Evolutionary conservation across 805 yeast genomes (phyloP).

Genomic region (Yarrowia bubula): DNA sequence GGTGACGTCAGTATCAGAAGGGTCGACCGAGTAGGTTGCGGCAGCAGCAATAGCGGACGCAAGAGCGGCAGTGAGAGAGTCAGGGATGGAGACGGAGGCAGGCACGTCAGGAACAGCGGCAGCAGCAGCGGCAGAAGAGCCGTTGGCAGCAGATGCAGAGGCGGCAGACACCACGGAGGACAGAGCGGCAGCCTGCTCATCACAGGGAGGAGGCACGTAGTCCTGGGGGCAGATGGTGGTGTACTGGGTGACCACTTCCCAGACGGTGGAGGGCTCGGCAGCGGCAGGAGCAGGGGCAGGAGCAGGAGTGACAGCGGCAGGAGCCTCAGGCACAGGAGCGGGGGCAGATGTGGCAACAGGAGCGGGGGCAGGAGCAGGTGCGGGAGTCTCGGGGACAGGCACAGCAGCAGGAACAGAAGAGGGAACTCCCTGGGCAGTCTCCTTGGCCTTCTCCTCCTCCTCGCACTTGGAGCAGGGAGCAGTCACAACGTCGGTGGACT

Average conservation of each 20-base stretch:
- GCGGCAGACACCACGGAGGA: constrained; percentile 3
- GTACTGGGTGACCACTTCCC: constrained; percentile 27
- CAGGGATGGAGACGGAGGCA: background rate
- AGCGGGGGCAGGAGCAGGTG: constrained; percentile 1
- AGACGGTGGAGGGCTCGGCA: constrained; percentile 16
- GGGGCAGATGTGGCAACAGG: constrained; percentile 23
- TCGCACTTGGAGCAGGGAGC: constrained; percentile 24
- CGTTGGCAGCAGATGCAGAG: background rate
- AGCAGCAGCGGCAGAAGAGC: background rate
- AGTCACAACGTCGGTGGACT: constrained; percentile 7
- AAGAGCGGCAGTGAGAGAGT: constrained; percentile 3
- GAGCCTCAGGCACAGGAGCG: background rate
- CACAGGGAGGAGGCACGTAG: constrained; percentile 24
- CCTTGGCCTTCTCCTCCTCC: constrained; percentile 22
- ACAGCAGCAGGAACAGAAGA: constrained; percentile 13
- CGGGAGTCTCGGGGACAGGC: constrained; percentile 16
- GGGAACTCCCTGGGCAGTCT: background rate
- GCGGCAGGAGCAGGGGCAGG: constrained; percentile 29
- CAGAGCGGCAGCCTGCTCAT: constrained; percentile 13
- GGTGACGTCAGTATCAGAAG: constrained; percentile 24
- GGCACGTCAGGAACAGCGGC: background rate
- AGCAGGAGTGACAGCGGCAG: constrained; percentile 15
- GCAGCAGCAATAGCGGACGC: constrained; percentile 12
- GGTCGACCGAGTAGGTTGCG: constrained; percentile 5
- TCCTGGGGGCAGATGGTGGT: constrained; percentile 23